phyloP scores from a whole-genome alignment of 768 basidiomycete genomes.

The Leucogyrophana mollusca region DNA sequence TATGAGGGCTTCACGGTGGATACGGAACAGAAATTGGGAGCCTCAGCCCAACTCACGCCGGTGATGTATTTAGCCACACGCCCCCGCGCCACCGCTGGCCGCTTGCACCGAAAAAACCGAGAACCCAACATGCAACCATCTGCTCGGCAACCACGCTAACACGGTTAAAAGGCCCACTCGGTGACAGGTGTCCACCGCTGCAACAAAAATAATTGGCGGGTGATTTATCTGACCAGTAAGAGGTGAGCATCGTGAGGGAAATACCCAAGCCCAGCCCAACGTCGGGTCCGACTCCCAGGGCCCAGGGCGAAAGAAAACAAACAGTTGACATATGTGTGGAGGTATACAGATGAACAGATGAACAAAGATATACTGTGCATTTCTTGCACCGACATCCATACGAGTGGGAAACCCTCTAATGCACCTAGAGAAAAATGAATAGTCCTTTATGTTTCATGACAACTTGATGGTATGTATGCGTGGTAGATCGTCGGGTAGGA shows the following conservation, averaged over 20 bases:
- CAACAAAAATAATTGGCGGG: no score
- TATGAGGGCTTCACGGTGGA: neutral
- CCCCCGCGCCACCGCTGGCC: slow-evolving; percentile 7
- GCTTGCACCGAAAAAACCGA: slow-evolving; percentile 7
- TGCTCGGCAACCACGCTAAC: no score
- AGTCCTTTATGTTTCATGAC: no score
- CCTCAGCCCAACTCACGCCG: neutral
- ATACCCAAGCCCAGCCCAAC: neutral
- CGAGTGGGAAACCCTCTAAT: no score
- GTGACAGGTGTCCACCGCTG: no score
- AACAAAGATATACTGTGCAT: neutral
- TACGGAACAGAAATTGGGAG: neutral
- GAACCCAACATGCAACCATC: neutral
- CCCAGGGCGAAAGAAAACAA: neutral
- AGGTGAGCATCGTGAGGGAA: neutral
- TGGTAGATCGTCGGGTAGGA: no score
- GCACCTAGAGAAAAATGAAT: no score
- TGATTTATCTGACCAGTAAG: neutral
- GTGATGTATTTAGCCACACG: slow-evolving; percentile 2
- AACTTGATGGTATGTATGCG: no score
- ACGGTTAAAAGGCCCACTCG: no score
- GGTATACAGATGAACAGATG: no score
- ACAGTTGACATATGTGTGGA: neutral
- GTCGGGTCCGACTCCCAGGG: neutral
- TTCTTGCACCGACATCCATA: no score